Conservation (phyloP, 2,329 filamentous ascomycete genomes). For the Cladosporium sp. region DNA sequence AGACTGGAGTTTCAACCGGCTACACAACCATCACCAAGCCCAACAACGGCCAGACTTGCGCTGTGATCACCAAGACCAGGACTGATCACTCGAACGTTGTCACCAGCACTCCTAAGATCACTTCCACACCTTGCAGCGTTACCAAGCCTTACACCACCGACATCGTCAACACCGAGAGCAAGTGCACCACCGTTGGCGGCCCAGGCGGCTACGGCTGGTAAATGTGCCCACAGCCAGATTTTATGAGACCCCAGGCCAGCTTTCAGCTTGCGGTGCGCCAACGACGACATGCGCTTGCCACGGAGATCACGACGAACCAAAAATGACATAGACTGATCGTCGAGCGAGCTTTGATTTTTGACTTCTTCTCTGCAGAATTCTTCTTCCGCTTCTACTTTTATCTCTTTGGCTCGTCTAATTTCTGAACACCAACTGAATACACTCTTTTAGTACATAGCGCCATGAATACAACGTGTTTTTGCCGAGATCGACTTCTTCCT, state of each 20-base stretch:
- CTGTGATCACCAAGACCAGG: slow-evolving; percentile 10
- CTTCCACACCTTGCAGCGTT: slow-evolving; percentile 13
- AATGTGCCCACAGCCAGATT: neutral
- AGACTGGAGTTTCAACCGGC: slow-evolving; percentile 1
- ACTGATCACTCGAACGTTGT: slow-evolving; percentile 14
- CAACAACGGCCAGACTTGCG: neutral
- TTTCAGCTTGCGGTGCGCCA: neutral
- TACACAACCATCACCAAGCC: slow-evolving; percentile 16
- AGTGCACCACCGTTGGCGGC: slow-evolving; percentile 14
- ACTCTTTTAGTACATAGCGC: slow-evolving; percentile 5
- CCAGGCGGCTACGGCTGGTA: slow-evolving; percentile 15
- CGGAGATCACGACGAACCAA: neutral
- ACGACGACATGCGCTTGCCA: slow-evolving; percentile 5
- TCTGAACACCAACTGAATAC: neutral
- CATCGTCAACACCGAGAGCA: slow-evolving; percentile 3
- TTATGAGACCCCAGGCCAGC: neutral
- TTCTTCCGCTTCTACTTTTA: neutral
- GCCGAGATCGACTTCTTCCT: neutral
- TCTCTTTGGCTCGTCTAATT: neutral
- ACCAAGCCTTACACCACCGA: slow-evolving; percentile 17
- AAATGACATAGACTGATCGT: neutral
- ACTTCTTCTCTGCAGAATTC: neutral
- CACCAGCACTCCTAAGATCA: slow-evolving; percentile 10
- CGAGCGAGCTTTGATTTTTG: neutral
- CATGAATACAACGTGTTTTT: neutral